phyloP scores from a whole-genome alignment of 768 basidiomycete genomes.

The Macrolepiota fuliginosa region DNA sequence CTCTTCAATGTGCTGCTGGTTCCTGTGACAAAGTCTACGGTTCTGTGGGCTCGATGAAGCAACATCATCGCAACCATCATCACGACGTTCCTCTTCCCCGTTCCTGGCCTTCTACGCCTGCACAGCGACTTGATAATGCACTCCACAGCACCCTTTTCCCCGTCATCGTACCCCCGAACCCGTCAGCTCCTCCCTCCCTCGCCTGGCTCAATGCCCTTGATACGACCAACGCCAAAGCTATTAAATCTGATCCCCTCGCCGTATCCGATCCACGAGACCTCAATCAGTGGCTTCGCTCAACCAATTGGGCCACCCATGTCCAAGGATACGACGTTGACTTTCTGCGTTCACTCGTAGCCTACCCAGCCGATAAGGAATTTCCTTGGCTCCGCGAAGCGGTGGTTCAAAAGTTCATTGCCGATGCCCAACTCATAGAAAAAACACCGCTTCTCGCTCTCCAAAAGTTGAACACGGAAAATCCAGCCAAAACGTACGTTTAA shows the following conservation, averaged over 20 bases:
- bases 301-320: conserved; percentile 12
- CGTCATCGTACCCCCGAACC: background rate
- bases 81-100: background rate
- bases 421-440: conserved; percentile 5
- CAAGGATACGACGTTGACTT: background rate
- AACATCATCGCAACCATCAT: background rate
- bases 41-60: background rate
- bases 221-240: too few relatives aligned
- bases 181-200: background rate
- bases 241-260: background rate
- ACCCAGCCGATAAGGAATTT: conserved; percentile 8
- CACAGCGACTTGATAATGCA: background rate
- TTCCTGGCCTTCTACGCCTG: background rate
- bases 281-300: conserved; percentile 12
- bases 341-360: background rate
- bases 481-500: conserved; percentile 15
- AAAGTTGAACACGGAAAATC: conserved; percentile 13
- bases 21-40: background rate
- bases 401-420: background rate
- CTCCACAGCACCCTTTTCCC: background rate
- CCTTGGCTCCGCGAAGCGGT: conserved; percentile 5
- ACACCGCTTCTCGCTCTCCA: conserved; percentile 16
- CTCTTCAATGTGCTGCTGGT: background rate
- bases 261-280: conserved; percentile 4
- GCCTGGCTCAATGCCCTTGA: background rate